These are phyloP conservation scores for Hyphochytrium catenoides DNA, from an alignment of 352 stramenopile species.

Conservation along the genomic window DNA sequence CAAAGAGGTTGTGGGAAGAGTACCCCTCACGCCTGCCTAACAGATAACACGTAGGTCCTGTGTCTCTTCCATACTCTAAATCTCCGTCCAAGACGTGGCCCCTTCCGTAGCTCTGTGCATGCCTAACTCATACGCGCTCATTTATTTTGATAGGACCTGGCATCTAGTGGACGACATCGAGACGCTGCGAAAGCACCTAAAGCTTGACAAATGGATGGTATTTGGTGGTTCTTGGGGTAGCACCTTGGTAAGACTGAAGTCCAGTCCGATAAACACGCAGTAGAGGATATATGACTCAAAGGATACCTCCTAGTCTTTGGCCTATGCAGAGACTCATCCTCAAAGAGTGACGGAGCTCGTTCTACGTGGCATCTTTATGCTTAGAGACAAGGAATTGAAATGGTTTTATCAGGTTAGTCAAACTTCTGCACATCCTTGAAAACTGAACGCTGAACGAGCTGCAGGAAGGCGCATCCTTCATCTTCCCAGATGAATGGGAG, in stretches of 20 bases:
- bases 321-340: constrained; percentile 72
- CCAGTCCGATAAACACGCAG: too few species aligned
- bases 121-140: too few species aligned
- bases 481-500: constrained; percentile 74
- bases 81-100: too few species aligned
- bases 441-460: not conserved
- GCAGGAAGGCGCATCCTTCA: constrained; percentile 44
- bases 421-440: not conserved
- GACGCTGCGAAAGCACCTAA: constrained; percentile 45
- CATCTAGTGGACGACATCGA: constrained; percentile 81
- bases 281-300: constrained; percentile 15
- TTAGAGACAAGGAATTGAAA: constrained; percentile 68
- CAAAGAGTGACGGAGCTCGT: constrained; percentile 54
- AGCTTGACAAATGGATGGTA: constrained; percentile 72
- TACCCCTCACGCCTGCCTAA: constrained; percentile 47
- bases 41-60: constrained; percentile 53
- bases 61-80: not conserved
- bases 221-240: constrained; percentile 83
- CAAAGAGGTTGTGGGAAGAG: constrained; percentile 71
- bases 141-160: constrained; percentile 24
- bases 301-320: constrained; percentile 24
- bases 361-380: constrained; percentile 71
- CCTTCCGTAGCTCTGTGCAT: too few species aligned
- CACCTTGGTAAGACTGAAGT: constrained; percentile 28
- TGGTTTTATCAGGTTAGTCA: constrained; percentile 68